A percentile compares a stretch with the other conserved stretches of the same genome.
Evolutionary conservation across 257 asterid species (phyloP).

Genomic region (Scutellaria barbata): DNA sequence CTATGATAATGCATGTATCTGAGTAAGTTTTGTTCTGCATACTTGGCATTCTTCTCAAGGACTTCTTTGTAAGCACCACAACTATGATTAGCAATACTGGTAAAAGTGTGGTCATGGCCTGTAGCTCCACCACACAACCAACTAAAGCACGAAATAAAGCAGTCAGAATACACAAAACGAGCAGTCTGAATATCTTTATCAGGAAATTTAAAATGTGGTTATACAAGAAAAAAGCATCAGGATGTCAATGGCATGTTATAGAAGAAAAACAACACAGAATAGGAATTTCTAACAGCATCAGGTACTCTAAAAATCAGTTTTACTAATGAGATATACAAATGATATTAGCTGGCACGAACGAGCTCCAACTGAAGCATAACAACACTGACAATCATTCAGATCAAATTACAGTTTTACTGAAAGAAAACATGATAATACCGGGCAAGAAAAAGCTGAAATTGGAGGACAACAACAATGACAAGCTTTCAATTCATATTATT

Average conservation of each 20-base stretch:
- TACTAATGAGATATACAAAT: not conserved
- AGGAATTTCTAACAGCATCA: not conserved
- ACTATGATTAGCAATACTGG: constrained; percentile 72
- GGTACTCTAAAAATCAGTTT: not conserved
- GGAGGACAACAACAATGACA: not conserved
- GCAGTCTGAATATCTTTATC: not conserved
- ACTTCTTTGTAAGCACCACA: constrained; percentile 95
- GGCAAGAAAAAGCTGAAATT: not conserved
- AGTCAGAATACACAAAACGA: constrained; percentile 27
- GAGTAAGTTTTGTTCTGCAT: constrained; percentile 78
- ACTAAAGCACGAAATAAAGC: constrained; percentile 49
- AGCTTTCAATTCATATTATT: not conserved
- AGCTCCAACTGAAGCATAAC: not conserved
- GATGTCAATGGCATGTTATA: not conserved
- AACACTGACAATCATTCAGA: not conserved
- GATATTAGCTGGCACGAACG: too few species aligned
- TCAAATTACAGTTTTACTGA: not conserved
- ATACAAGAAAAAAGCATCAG: constrained; percentile 3
- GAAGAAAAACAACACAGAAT: not conserved
- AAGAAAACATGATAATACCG: not conserved
- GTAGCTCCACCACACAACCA: constrained; percentile 99
- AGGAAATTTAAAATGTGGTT: constrained; percentile 11
- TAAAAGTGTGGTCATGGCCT: constrained; percentile 82
- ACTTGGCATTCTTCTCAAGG: constrained; percentile 56
- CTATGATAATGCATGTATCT: constrained; percentile 94